Evolutionary conservation across 164 flowering plant species (phyloP).

Genomic region (Nelumbo lutea): DNA sequence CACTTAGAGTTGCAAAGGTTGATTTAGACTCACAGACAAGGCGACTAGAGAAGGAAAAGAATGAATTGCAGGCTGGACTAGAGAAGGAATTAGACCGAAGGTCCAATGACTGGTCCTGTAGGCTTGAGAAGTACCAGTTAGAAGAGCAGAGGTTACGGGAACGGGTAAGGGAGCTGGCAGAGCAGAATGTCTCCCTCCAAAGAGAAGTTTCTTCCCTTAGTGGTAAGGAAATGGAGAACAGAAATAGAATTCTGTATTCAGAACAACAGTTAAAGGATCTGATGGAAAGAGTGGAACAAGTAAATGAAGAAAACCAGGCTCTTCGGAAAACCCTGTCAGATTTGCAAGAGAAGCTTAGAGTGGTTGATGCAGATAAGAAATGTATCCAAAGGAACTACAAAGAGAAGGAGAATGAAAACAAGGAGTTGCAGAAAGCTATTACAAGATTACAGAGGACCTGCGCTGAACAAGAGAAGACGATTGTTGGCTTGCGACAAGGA

Average conservation of each 20-base stretch:
- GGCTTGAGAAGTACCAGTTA: conserved; percentile 67
- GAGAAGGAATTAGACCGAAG: conserved; percentile 90
- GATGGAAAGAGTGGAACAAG: conserved; percentile 35
- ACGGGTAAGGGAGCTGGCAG: conserved; percentile 89
- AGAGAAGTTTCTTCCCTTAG: conserved; percentile 65
- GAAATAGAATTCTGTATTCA: conserved; percentile 26
- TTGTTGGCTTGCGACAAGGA: conserved; percentile 58
- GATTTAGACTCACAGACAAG: conserved; percentile 44
- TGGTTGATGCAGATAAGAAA: conserved; percentile 43
- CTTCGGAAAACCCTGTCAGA: conserved; percentile 41
- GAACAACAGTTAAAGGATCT: conserved; percentile 54
- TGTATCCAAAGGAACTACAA: conserved; percentile 54
- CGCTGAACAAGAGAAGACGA: conserved; percentile 84
- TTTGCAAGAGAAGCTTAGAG: conserved; percentile 39
- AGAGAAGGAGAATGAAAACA: conserved; percentile 70
- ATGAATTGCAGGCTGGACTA: conserved; percentile 58
- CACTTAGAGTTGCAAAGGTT: conserved; percentile 36
- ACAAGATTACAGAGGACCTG: conserved; percentile 64
- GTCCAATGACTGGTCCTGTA: conserved; percentile 77
- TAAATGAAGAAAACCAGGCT: conserved; percentile 37
- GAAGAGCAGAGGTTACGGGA: conserved; percentile 94
- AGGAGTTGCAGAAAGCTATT: conserved; percentile 64
- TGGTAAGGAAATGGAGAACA: conserved; percentile 55
- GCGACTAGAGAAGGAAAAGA: conserved; percentile 73
- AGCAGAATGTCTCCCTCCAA: conserved; percentile 89